These are phyloP conservation scores for Pneumocystis murina DNA, from an alignment of 1,139 yeast genomes.

Conservation along the genomic window DNA sequence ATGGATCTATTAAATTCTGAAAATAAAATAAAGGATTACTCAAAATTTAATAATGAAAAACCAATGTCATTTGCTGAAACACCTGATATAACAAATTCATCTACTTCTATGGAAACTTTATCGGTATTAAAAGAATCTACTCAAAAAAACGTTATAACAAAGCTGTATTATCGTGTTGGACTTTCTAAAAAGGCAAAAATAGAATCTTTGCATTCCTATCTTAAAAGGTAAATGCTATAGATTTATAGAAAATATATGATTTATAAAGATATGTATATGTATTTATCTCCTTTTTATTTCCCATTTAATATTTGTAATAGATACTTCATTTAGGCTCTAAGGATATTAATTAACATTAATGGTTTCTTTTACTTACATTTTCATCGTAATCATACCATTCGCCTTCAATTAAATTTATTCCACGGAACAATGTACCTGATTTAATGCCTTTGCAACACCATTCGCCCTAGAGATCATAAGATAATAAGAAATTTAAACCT, in stretches of 20 bases:
- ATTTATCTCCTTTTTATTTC: slow-evolving; percentile 23
- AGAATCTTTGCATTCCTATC: slow-evolving; percentile 15
- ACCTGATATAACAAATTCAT: background rate
- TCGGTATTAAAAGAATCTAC: background rate
- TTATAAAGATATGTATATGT: background rate
- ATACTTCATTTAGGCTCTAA: slow-evolving; percentile 42
- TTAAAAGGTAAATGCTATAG: slow-evolving; percentile 7
- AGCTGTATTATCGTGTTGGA: slow-evolving; percentile 12
- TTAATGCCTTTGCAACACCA: slow-evolving; percentile 49
- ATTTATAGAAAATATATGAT: background rate
- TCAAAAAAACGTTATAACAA: background rate
- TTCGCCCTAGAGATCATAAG: slow-evolving; percentile 29
- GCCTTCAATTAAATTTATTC: slow-evolving; percentile 58
- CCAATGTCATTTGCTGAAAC: background rate
- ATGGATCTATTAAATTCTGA: background rate
- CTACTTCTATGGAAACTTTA: background rate
- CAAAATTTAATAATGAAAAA: background rate
- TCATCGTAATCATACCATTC: slow-evolving; percentile 98
- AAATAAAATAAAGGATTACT: background rate
- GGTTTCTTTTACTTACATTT: slow-evolving; percentile 33
- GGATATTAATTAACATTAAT: background rate
- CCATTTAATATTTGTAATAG: slow-evolving; percentile 62
- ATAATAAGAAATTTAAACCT: background rate
- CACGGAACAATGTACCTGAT: slow-evolving; percentile 38
- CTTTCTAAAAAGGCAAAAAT: slow-evolving; percentile 14